Evolutionary conservation across 179 eudicot genomes (phyloP), one percentile per base, ranked within the genome.

Genomic region (Corrigiola litoralis): DNA sequence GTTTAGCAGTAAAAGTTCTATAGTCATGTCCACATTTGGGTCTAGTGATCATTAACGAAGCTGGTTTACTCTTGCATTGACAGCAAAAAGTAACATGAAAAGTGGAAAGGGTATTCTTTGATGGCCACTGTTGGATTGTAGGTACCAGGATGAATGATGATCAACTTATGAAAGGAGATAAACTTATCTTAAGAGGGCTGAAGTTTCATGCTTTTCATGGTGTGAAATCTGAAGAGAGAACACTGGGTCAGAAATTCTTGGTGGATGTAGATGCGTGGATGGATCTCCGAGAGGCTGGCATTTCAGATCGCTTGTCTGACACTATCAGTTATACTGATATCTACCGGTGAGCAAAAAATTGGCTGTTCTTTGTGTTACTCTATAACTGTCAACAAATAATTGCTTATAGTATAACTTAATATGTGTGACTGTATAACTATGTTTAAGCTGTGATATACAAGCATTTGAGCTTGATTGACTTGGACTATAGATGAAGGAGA

Each of bases 241-340:
- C 66, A 41, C 79, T 90, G 31, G 95, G 98, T 53, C 97, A 92
- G 81, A 90, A 90, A 66, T 90, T 92, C 80, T 33, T 83, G 70
- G 73, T 92, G 18, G 98, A 92, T 69, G 77, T 92, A 14, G 98
- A 92, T 74, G 98, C 92, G 1, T 90, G 98, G 98, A 66, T 81
- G 81, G 95, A 92, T 80, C 95, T 92, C 55, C 77, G 72, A 72
- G 20, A 81, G 32, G 87, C 97, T 64, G 95, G 98, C 32, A 52
- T 45, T 33, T 76, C 92, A 36, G 97, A 92, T 52, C 7, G 34
- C 41, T 73, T 92, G 68, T 61, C 86, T 13, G 98, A 87, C 73
- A 76, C 98, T 28, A 42, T 90, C 75, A 90, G 97, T 72, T 92
- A 92, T 56, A 72, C 87, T 40, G 90, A 80, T n/a, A 92, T 90